Conservation (phyloP, 75 land plant species). For the Pinus taeda region DNA sequence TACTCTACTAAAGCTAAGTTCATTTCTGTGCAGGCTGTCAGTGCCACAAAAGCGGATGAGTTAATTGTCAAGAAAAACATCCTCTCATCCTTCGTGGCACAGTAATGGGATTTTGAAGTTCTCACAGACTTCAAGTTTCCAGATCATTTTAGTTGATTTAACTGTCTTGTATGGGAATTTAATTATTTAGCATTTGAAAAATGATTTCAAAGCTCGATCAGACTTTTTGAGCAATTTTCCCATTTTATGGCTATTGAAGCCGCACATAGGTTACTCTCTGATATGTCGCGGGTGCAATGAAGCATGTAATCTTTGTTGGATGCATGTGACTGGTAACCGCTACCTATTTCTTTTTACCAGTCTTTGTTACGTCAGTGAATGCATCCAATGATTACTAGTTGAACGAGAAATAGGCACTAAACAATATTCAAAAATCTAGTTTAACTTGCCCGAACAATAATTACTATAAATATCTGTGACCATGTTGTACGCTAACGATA, state of each 20-base stretch:
- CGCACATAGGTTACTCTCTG: neutral
- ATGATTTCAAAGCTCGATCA: neutral
- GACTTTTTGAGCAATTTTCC: neutral
- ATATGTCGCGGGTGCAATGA: neutral
- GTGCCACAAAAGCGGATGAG: conserved; percentile 74
- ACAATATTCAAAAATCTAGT: neutral
- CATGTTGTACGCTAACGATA: too few relatives aligned
- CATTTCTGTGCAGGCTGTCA: conserved; percentile 61
- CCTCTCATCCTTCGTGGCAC: conserved; percentile 49
- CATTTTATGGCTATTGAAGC: neutral
- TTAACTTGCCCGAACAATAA: neutral
- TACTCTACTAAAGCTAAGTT: neutral
- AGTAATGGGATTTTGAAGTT: neutral
- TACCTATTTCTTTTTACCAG: neutral
- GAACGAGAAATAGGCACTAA: neutral
- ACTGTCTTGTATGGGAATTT: neutral
- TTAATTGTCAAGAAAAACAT: conserved; percentile 84
- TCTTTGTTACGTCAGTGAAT: neutral
- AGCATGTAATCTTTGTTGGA: neutral
- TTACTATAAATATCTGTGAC: too few relatives aligned
- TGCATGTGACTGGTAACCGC: neutral
- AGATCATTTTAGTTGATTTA: neutral
- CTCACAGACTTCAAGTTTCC: neutral
- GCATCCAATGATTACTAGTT: neutral
- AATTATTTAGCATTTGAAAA: neutral